Conservation (phyloP, 2,329 filamentous ascomycete species). For the Paecilomyces sp. region DNA sequence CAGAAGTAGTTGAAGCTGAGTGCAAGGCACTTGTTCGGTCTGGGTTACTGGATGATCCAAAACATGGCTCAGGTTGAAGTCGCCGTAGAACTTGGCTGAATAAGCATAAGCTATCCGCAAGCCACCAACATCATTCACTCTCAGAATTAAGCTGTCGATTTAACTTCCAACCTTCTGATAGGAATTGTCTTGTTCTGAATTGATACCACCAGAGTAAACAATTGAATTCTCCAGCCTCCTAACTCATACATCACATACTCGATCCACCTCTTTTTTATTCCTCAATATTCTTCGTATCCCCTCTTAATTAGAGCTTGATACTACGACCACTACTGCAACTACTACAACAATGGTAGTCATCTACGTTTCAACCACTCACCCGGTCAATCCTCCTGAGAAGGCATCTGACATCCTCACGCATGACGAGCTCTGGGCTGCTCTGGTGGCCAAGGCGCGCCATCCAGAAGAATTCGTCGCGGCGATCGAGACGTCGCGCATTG, state of each 20-base stretch:
- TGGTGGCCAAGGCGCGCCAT: slow-evolving; percentile 40
- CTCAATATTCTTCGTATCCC: background rate
- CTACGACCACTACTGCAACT: background rate
- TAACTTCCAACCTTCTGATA: too few relatives aligned
- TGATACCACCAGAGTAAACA: too few relatives aligned
- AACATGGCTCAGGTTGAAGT: too few relatives aligned
- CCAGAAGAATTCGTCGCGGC: slow-evolving; percentile 41
- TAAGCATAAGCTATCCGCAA: too few relatives aligned
- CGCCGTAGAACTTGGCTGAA: too few relatives aligned
- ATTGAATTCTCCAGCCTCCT: too few relatives aligned
- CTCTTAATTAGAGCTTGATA: background rate
- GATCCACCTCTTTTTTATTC: background rate
- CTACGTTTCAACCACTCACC: slow-evolving; percentile 36
- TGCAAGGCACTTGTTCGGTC: too few relatives aligned
- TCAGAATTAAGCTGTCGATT: too few relatives aligned
- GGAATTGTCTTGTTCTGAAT: too few relatives aligned
- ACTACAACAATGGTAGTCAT: slow-evolving; percentile 27
- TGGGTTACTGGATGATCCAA: too few relatives aligned
- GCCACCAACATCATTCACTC: too few relatives aligned
- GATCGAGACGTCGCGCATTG: slow-evolving; percentile 34
- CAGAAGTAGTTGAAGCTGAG: too few relatives aligned
- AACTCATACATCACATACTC: background rate
- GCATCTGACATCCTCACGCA: slow-evolving; percentile 21
- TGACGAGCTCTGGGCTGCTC: slow-evolving; percentile 36
- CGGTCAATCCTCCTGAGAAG: slow-evolving; percentile 35